Percentiles rank a stretch among this genome's conserved stretches.
Evolutionary conservation across 169 alveolate species (phyloP).

Genomic region (Theileria parva): DNA sequence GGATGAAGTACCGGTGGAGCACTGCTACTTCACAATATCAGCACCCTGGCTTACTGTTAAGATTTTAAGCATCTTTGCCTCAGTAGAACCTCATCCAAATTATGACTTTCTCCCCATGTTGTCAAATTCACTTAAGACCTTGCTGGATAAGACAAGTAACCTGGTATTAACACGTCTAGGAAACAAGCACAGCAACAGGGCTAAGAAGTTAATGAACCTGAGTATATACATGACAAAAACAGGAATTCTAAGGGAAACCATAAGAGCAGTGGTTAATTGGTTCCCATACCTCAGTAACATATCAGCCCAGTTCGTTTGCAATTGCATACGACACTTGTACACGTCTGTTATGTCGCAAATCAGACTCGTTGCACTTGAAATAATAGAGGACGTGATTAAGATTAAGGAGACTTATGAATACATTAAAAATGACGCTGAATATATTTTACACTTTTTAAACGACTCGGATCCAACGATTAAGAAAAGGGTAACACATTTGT

Average conservation of each 20-base stretch:
- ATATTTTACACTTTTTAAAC: constrained; percentile 32
- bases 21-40: constrained; percentile 37
- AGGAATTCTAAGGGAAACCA: constrained; percentile 45
- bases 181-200: not conserved
- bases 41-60: constrained; percentile 61
- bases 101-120: constrained; percentile 23
- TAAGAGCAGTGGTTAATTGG: constrained; percentile 56
- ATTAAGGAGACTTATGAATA: not conserved
- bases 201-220: not conserved
- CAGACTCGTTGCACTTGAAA: constrained; percentile 36
- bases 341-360: constrained; percentile 42
- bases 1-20: constrained; percentile 28
- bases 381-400: constrained; percentile 26
- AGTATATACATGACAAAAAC: constrained; percentile 27
- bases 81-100: constrained; percentile 16
- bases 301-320: constrained; percentile 16
- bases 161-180: constrained; percentile 4
- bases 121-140: constrained; percentile 15
- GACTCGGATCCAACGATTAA: constrained; percentile 40
- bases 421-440: constrained; percentile 44
- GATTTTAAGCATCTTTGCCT: constrained; percentile 27
- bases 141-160: constrained; percentile 23
- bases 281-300: constrained; percentile 20
- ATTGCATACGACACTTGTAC: constrained; percentile 25
- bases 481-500: constrained; percentile 26